phyloP scores from a whole-genome alignment of 2,329 filamentous ascomycete species.

The Aspergillus awamori region DNA sequence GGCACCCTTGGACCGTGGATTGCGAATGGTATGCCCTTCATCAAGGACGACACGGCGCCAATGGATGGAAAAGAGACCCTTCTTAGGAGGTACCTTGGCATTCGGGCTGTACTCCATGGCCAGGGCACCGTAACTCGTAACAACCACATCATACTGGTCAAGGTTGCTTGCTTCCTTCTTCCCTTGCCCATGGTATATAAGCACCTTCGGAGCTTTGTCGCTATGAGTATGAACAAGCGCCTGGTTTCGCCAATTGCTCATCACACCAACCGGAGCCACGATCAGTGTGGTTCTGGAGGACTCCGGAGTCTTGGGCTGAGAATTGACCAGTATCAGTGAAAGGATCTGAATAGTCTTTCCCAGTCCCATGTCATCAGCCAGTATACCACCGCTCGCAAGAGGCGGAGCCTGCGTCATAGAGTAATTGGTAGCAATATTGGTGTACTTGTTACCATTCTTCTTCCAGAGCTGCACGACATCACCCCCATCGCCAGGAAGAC shows the following conservation, averaged over 20 bases:
- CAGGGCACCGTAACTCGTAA: slow-evolving; percentile 82
- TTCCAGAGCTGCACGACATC: slow-evolving; percentile 80
- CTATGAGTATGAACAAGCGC: slow-evolving; percentile 70
- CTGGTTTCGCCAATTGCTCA: slow-evolving; percentile 88
- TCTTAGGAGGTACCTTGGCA: slow-evolving; percentile 48
- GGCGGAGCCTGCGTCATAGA: slow-evolving; percentile 59
- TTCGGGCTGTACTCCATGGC: slow-evolving; percentile 63
- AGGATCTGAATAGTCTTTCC: slow-evolving; percentile 89
- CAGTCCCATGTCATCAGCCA: slow-evolving; percentile 91
- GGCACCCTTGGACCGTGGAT: slow-evolving; percentile 72
- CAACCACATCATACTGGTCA: slow-evolving; percentile 70
- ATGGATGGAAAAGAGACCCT: slow-evolving; percentile 63
- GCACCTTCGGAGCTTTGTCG: slow-evolving; percentile 65
- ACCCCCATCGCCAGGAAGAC: slow-evolving; percentile 60
- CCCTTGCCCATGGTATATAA: slow-evolving; percentile 72
- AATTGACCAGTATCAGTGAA: slow-evolving; percentile 69
- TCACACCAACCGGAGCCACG: slow-evolving; percentile 78
- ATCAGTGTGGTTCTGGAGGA: slow-evolving; percentile 70
- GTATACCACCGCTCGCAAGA: slow-evolving; percentile 77
- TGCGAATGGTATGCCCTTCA: slow-evolving; percentile 81
- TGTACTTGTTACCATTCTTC: slow-evolving; percentile 55
- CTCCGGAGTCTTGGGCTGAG: slow-evolving; percentile 45
- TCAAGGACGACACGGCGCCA: slow-evolving; percentile 83
- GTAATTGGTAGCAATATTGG: slow-evolving; percentile 73
- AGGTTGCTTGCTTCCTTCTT: slow-evolving; percentile 64